Conservation (phyloP, 352 stramenopile species). For the Pythium dissotocum region DNA sequence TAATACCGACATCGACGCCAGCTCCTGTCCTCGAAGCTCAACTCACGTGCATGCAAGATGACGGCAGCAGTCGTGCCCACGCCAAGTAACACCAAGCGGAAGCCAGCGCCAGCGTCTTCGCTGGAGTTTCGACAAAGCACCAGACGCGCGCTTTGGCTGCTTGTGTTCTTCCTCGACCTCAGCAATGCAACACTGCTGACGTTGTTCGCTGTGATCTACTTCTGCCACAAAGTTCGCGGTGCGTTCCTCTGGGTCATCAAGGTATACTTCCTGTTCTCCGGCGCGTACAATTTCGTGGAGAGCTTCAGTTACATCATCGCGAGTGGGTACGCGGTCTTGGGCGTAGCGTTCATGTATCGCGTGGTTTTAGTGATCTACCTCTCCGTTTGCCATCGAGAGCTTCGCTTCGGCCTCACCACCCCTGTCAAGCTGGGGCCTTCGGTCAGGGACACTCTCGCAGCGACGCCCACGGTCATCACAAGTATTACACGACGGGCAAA, state of each 20-base stretch:
- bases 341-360: constrained; percentile 3
- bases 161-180: constrained; percentile 13
- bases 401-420: constrained; percentile 14
- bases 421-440: not conserved
- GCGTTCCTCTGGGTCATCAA: constrained; percentile 18
- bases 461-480: not conserved
- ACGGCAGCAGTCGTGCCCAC: not conserved
- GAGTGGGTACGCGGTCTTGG: not conserved
- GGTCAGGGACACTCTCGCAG: too few relatives aligned
- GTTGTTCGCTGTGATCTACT: constrained; percentile 8
- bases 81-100: not conserved
- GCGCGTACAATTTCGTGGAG: constrained; percentile 12
- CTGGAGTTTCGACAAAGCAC: not conserved
- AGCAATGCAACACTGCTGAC: constrained; percentile 7
- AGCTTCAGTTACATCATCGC: constrained; percentile 1
- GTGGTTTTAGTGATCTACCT: not conserved
- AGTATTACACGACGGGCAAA: not conserved
- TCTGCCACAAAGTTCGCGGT: not conserved
- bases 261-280: constrained; percentile 16
- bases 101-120: not conserved
- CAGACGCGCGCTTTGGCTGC: not conserved
- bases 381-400: constrained; percentile 5
- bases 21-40: too few relatives aligned
- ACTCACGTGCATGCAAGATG: not conserved
- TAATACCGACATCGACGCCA: too few relatives aligned